Evolutionary conservation across 805 yeast species (phyloP).

Genomic region (Candida awuae): DNA sequence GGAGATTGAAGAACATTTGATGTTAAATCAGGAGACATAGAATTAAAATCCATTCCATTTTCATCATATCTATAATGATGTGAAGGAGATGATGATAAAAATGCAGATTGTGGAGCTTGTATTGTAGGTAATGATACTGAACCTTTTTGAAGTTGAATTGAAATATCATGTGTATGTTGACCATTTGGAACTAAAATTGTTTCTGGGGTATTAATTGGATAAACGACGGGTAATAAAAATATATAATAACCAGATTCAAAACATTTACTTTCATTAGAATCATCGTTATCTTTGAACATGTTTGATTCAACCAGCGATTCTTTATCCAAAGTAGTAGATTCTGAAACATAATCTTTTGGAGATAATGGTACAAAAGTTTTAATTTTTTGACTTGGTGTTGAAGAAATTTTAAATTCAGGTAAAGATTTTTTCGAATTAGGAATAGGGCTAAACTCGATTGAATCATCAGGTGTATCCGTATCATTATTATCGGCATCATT

Average conservation of each 20-base stretch:
- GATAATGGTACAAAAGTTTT: slow-evolving; percentile 18
- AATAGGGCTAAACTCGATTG: slow-evolving; percentile 7
- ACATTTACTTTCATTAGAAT: slow-evolving; percentile 7
- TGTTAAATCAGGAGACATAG: not conserved
- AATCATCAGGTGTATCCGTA: slow-evolving; percentile 8
- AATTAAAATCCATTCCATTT: slow-evolving; percentile 3
- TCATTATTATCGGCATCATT: slow-evolving; percentile 10
- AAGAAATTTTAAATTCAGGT: slow-evolving; percentile 17
- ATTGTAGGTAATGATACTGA: slow-evolving; percentile 20
- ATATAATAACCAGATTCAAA: slow-evolving; percentile 63
- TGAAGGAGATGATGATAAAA: slow-evolving; percentile 31
- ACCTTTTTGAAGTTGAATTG: slow-evolving; percentile 32
- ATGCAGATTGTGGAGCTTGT: slow-evolving; percentile 25
- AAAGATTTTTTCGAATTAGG: slow-evolving; percentile 1
- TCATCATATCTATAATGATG: slow-evolving; percentile 21
- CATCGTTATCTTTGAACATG: slow-evolving; percentile 14
- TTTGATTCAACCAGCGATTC: slow-evolving; percentile 10
- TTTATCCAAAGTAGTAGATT: slow-evolving; percentile 10
- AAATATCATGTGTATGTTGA: slow-evolving; percentile 35
- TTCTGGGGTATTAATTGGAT: slow-evolving; percentile 59
- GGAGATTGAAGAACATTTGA: slow-evolving; percentile 7
- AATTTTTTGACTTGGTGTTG: slow-evolving; percentile 22
- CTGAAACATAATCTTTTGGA: slow-evolving; percentile 21
- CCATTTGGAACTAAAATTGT: slow-evolving; percentile 47
- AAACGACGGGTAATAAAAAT: slow-evolving; percentile 53